Evolutionary conservation across 805 yeast genomes (phyloP).

Genomic region (Ogataea ganodermae): DNA sequence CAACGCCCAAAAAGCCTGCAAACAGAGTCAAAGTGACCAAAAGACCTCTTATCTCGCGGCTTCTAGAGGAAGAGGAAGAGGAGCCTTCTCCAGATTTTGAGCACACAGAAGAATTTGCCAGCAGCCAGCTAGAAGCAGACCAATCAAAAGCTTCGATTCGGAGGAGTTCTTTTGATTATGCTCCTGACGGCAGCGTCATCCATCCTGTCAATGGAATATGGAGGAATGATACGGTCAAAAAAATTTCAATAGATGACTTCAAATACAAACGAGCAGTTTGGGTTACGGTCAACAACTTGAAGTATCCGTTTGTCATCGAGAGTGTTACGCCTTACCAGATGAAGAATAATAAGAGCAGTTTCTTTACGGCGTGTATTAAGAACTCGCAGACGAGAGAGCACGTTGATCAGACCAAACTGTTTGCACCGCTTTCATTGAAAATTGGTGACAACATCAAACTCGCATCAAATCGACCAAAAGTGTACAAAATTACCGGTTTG

Average conservation of each 20-base stretch:
- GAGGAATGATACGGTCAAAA: conserved; percentile 8
- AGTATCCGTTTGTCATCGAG: conserved; percentile 14
- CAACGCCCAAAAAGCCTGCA: not conserved
- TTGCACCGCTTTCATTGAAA: conserved; percentile 50
- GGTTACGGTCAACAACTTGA: conserved; percentile 14
- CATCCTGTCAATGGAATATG: conserved; percentile 7
- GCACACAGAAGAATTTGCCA: conserved; percentile 11
- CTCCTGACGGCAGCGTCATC: not conserved
- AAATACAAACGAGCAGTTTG: conserved; percentile 15
- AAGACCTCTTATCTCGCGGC: not conserved
- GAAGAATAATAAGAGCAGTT: not conserved
- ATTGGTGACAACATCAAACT: conserved; percentile 56
- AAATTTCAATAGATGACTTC: conserved; percentile 10
- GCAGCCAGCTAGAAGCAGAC: conserved; percentile 4
- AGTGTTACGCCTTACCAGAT: conserved; percentile 7
- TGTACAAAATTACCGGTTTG: conserved; percentile 51
- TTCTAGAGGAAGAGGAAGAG: conserved; percentile 4
- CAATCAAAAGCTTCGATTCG: not conserved
- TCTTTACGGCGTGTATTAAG: conserved; percentile 4
- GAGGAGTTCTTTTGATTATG: conserved; percentile 1
- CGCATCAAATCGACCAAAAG: conserved; percentile 30
- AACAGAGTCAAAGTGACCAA: not conserved
- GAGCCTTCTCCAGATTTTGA: conserved; percentile 18
- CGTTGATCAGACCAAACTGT: conserved; percentile 35
- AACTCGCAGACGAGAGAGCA: conserved; percentile 30